phyloP scores from a whole-genome alignment of 257 asterid genomes.

The Gardenia jasminoides region DNA sequence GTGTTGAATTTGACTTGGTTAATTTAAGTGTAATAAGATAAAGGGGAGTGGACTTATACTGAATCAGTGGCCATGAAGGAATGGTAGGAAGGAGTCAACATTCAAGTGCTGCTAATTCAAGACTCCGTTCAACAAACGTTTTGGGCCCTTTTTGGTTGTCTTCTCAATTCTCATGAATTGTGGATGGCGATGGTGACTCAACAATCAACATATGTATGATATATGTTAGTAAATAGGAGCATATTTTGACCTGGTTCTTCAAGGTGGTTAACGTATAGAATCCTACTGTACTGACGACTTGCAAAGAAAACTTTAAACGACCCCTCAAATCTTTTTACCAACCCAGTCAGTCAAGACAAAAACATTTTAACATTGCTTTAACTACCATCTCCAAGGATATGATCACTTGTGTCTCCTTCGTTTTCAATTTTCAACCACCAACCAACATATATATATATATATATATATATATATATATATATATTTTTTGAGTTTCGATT shows the following conservation, averaged over 20 bases:
- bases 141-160: not conserved
- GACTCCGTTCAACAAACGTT: slow-evolving; percentile 7
- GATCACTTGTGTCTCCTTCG: too few species aligned
- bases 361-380: too few species aligned
- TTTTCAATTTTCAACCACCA: too few species aligned
- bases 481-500: too few species aligned
- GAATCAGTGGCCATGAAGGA: not conserved
- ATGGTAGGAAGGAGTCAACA: slow-evolving; percentile 13
- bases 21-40: not conserved
- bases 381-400: too few species aligned
- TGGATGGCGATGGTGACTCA: not conserved
- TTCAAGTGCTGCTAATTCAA: not conserved
- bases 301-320: too few species aligned
- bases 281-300: too few species aligned
- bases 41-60: not conserved
- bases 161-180: not conserved
- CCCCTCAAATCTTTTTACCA: too few species aligned
- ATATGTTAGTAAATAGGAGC: not conserved
- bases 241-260: not conserved
- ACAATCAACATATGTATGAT: not conserved
- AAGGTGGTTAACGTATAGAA: not conserved
- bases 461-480: too few species aligned
- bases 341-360: too few species aligned
- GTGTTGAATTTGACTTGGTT: slow-evolving; percentile 16
- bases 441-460: too few species aligned